Conservation (phyloP, 1,284 basidiomycete species). For the Fomitopsis schrenkii region DNA sequence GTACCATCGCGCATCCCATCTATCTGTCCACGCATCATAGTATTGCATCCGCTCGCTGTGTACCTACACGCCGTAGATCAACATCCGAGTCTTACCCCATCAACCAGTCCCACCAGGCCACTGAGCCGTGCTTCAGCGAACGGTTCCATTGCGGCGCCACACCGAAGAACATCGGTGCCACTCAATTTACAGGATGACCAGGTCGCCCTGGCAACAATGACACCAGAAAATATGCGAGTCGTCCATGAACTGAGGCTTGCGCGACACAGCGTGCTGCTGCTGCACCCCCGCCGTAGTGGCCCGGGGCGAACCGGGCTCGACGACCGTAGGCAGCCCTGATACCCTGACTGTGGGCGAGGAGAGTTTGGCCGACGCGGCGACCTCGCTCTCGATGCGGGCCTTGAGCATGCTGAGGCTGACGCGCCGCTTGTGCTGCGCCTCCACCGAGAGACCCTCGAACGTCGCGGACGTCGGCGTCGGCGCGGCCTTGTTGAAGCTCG, state of each 20-base stretch:
- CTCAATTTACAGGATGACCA: constrained; percentile 57
- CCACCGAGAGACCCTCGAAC: constrained; percentile 52
- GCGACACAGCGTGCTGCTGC: constrained; percentile 12
- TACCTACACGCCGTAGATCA: not conserved
- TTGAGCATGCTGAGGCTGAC: constrained; percentile 86
- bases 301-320: constrained; percentile 18
- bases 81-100: not conserved
- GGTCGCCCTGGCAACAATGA: constrained; percentile 70
- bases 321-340: constrained; percentile 26
- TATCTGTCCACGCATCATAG: not conserved
- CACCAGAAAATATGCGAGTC: constrained; percentile 86
- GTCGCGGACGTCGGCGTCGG: constrained; percentile 33
- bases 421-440: constrained; percentile 79
- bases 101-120: too few relatives aligned
- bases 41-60: not conserved
- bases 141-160: too few relatives aligned
- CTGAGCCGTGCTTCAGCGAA: too few relatives aligned
- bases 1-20: not conserved
- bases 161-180: too few relatives aligned
- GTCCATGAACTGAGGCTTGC: constrained; percentile 69
- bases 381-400: constrained; percentile 81
- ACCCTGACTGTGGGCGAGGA: constrained; percentile 43
- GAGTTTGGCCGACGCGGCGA: constrained; percentile 38
- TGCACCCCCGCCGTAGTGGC: constrained; percentile 5
- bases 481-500: constrained; percentile 36